These are phyloP conservation scores for Penicillium sp. DNA, from an alignment of 2,329 filamentous ascomycete species.

Conservation along the genomic window DNA sequence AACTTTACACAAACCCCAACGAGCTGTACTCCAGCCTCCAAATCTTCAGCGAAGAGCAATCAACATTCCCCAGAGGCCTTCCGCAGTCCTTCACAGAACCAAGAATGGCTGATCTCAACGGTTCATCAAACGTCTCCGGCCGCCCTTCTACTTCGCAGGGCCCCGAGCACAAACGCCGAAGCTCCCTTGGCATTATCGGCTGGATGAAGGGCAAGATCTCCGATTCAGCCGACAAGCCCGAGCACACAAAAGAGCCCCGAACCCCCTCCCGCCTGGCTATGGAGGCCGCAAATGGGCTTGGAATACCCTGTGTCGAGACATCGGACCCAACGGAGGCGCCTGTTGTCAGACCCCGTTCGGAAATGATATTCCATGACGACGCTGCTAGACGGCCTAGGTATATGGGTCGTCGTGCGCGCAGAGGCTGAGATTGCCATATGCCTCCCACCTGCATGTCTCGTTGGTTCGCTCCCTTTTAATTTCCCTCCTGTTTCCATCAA, in stretches of 20 bases:
- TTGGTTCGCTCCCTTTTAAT: background rate
- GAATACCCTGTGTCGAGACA: slow-evolving; percentile 10
- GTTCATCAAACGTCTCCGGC: slow-evolving; percentile 18
- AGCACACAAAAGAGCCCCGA: slow-evolving; percentile 15
- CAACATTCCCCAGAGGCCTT: slow-evolving; percentile 14
- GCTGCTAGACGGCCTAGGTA: slow-evolving; percentile 31
- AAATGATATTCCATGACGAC: slow-evolving; percentile 16
- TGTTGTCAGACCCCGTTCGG: slow-evolving; percentile 11
- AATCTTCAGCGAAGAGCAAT: slow-evolving; percentile 13
- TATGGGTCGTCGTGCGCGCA: slow-evolving; percentile 32
- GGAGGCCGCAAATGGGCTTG: slow-evolving; percentile 13
- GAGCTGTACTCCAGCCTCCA: slow-evolving; percentile 20
- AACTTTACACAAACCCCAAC: slow-evolving; percentile 15
- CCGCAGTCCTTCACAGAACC: slow-evolving; percentile 33
- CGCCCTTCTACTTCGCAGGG: slow-evolving; percentile 32
- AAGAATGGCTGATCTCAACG: slow-evolving; percentile 8
- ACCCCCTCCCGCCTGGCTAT: slow-evolving; percentile 17
- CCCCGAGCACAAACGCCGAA: slow-evolving; percentile 39
- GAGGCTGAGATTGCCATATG: slow-evolving; percentile 16
- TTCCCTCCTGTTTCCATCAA: slow-evolving; percentile 8
- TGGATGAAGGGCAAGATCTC: slow-evolving; percentile 42
- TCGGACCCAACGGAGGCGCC: slow-evolving; percentile 17
- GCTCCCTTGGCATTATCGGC: slow-evolving; percentile 41
- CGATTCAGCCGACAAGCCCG: slow-evolving; percentile 13
- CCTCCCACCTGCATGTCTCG: slow-evolving; percentile 1